These are phyloP conservation scores for Cucumis hystrix DNA, from an alignment of 306 rosid species.

Conservation along the genomic window DNA sequence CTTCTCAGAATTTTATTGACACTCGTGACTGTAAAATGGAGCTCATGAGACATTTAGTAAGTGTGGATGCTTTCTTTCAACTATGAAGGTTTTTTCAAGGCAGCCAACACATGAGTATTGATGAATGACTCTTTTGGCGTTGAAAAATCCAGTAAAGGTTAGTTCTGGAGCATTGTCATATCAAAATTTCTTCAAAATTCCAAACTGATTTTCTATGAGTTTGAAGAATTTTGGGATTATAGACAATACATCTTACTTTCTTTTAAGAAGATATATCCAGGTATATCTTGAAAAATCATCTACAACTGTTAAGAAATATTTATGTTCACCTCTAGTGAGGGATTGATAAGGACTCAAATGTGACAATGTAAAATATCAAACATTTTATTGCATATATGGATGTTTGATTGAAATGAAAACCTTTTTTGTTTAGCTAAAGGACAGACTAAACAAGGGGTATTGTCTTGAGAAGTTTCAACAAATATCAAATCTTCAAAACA, in stretches of 20 bases:
- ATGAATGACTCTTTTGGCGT: not conserved
- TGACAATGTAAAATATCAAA: not conserved
- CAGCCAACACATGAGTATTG: not conserved
- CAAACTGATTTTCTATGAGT: too few species aligned
- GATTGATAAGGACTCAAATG: not conserved
- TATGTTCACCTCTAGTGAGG: not conserved
- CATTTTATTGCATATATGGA: not conserved
- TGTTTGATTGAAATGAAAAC: not conserved
- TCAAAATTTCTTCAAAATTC: not conserved
- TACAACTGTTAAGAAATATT: not conserved
- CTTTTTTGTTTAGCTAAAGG: not conserved
- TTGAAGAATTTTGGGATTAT: not conserved
- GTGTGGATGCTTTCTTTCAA: not conserved
- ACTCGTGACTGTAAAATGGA: not conserved
- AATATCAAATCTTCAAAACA: too few species aligned
- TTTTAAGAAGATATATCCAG: too few species aligned
- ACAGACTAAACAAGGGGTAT: too few species aligned
- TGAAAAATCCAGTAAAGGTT: too few species aligned
- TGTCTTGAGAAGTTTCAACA: too few species aligned
- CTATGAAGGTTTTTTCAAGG: too few species aligned
- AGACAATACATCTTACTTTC: rapidly evolving
- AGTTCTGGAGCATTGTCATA: not conserved
- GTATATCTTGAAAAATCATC: not conserved
- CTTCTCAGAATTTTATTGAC: too few species aligned
- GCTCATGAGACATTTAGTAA: not conserved